Conservation (phyloP, 192 early-diverging fungal genomes). For the Mortierella hygrophila region DNA sequence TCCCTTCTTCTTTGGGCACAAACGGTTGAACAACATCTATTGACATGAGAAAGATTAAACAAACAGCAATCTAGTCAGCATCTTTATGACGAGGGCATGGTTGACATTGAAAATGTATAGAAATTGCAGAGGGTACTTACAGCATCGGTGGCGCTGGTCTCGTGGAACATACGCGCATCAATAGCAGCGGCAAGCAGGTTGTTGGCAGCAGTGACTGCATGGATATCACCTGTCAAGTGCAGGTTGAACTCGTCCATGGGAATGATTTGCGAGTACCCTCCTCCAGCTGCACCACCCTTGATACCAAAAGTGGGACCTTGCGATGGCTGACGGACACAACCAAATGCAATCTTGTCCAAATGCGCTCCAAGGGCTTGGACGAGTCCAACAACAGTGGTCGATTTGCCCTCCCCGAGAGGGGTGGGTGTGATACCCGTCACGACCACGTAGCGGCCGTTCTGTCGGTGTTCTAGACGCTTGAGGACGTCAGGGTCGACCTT, state of each 20-base stretch:
- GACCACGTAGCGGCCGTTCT: constrained; percentile 93
- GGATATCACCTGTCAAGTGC: constrained; percentile 99
- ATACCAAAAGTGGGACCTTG: constrained; percentile 99
- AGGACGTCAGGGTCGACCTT: constrained; percentile 90
- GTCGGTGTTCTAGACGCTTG: constrained; percentile 82
- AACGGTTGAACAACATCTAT: constrained; percentile 86
- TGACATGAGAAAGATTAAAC: constrained; percentile 30
- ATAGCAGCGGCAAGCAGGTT: constrained; percentile 97
- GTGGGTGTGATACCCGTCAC: constrained; percentile 99
- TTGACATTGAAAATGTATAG: background rate
- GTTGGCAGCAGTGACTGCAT: constrained; percentile 97
- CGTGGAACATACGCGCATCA: constrained; percentile 98
- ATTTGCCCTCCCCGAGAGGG: constrained; percentile 98
- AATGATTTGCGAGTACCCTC: constrained; percentile 99
- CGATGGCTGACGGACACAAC: constrained; percentile 98
- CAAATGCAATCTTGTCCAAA: constrained; percentile 87
- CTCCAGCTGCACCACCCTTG: constrained; percentile 98
- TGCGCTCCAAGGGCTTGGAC: constrained; percentile 97
- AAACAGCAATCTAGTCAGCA: background rate
- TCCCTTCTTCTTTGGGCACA: constrained; percentile 91
- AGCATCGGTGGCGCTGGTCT: constrained; percentile 81
- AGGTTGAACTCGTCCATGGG: constrained; percentile 99
- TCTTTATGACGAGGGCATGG: background rate
- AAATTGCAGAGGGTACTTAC: constrained; percentile 15
- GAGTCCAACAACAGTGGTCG: constrained; percentile 96